Evolutionary conservation across 2,329 filamentous ascomycete species (phyloP).

Genomic region (Monosporascus sp.): DNA sequence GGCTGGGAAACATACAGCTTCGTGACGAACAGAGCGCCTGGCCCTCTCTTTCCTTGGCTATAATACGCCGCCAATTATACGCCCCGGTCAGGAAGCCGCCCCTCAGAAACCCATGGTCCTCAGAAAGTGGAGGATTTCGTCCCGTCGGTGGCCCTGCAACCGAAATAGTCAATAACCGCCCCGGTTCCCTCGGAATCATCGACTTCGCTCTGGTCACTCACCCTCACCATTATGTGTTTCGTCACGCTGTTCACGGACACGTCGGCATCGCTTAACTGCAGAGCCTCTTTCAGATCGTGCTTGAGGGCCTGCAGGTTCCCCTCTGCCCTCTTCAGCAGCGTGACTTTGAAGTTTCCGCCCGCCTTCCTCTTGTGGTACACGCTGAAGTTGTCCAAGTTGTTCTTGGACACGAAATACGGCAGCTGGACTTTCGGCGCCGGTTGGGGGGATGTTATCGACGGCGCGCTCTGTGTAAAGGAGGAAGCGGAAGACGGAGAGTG

Average conservation of each 20-base stretch:
- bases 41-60: constrained; percentile 16
- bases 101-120: constrained; percentile 19
- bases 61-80: background rate
- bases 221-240: constrained; percentile 70
- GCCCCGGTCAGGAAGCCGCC: background rate
- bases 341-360: constrained; percentile 71
- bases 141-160: constrained; percentile 16
- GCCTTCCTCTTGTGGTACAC: constrained; percentile 71
- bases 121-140: constrained; percentile 18
- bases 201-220: constrained; percentile 28
- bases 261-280: constrained; percentile 52
- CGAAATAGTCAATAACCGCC: background rate
- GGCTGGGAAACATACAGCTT: no score
- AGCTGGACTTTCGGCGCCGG: constrained; percentile 31
- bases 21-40: no score
- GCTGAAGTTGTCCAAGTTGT: constrained; percentile 63
- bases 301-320: constrained; percentile 63
- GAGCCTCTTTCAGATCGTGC: constrained; percentile 53
- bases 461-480: background rate
- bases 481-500: background rate
- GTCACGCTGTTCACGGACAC: constrained; percentile 56
- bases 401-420: constrained; percentile 69
- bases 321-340: constrained; percentile 71
- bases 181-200: background rate
- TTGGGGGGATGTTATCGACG: constrained; percentile 15